Percentiles rank a stretch among this genome's conserved stretches.
Evolutionary conservation across 805 yeast genomes (phyloP).

Genomic region (Kuraishia capsulata): DNA sequence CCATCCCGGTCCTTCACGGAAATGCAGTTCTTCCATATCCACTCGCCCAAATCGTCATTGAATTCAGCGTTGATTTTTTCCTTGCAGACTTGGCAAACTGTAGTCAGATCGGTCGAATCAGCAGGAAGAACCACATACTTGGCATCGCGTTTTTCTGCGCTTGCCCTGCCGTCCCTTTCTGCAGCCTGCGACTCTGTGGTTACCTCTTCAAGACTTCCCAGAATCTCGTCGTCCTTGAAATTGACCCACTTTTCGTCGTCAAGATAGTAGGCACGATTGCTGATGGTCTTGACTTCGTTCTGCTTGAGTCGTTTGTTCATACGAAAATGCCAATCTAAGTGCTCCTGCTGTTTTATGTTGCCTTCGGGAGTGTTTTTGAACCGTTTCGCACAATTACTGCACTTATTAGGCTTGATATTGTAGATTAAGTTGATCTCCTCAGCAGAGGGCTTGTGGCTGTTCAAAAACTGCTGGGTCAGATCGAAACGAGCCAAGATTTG

Average conservation of each 20-base stretch:
- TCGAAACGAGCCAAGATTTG: constrained; percentile 1
- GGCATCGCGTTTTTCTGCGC: constrained; percentile 22
- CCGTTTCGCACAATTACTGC: constrained; percentile 85
- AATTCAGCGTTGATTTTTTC: constrained; percentile 57
- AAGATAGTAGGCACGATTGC: constrained; percentile 77
- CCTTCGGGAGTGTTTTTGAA: constrained; percentile 58
- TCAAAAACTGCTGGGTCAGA: constrained; percentile 20
- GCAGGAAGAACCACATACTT: constrained; percentile 61
- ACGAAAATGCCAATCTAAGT: constrained; percentile 94
- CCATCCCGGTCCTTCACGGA: constrained; percentile 26
- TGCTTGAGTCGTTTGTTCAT: constrained; percentile 68
- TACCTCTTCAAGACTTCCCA: constrained; percentile 23
- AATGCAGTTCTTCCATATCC: constrained; percentile 72
- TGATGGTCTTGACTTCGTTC: constrained; percentile 40
- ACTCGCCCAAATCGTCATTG: constrained; percentile 68
- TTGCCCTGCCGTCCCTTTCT: constrained; percentile 9
- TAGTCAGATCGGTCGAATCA: constrained; percentile 45
- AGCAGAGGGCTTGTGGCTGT: constrained; percentile 23
- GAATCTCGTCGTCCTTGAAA: constrained; percentile 59
- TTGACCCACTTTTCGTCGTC: constrained; percentile 63
- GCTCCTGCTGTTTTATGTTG: constrained; percentile 43
- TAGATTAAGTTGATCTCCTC: constrained; percentile 33
- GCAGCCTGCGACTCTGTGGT: constrained; percentile 4
- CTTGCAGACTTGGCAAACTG: constrained; percentile 62
- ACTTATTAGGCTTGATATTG: constrained; percentile 63